Percentiles rank a stretch among this genome's conserved stretches.
phyloP scores from a whole-genome alignment of 805 yeast genomes.

The Kodamaea lidongshanica region DNA sequence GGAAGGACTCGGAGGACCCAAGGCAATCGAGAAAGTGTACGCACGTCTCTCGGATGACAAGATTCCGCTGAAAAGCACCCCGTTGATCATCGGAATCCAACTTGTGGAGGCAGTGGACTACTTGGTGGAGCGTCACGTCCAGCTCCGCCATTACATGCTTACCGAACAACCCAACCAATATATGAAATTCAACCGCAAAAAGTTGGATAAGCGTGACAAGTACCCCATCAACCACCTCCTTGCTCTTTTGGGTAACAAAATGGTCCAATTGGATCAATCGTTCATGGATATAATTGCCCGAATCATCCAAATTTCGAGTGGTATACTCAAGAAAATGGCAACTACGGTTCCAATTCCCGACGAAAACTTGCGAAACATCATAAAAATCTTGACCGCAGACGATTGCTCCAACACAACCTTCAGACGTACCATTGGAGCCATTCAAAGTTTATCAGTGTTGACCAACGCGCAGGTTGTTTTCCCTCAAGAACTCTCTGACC shows the following conservation, averaged over 20 bases:
- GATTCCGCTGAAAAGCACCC: conserved; percentile 62
- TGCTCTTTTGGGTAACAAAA: conserved; percentile 51
- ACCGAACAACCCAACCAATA: conserved; percentile 44
- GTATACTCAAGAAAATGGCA: conserved; percentile 48
- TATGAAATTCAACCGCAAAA: conserved; percentile 30
- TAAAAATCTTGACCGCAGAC: conserved; percentile 65
- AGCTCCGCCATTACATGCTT: conserved; percentile 66
- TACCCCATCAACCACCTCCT: conserved; percentile 72
- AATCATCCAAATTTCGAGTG: conserved; percentile 69
- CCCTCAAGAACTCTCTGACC: conserved; percentile 58
- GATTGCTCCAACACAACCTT: conserved; percentile 83
- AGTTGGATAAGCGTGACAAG: conserved; percentile 37
- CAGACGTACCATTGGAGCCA: conserved; percentile 73
- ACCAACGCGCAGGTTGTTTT: conserved; percentile 58
- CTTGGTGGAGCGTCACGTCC: conserved; percentile 60
- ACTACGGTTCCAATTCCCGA: conserved; percentile 47
- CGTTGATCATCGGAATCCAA: conserved; percentile 69
- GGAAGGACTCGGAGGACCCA: conserved; percentile 65
- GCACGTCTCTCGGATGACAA: no score
- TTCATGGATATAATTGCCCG: conserved; percentile 73
- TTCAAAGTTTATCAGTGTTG: conserved; percentile 66
- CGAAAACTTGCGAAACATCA: conserved; percentile 53
- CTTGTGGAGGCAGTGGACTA: conserved; percentile 68
- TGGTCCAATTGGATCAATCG: conserved; percentile 66
- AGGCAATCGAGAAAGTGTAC: conserved; percentile 57